A percentile compares a stretch with the other conserved stretches of the same genome.
phyloP scores from a whole-genome alignment of 2,329 filamentous ascomycete genomes.

The Diaporthe sp. region DNA sequence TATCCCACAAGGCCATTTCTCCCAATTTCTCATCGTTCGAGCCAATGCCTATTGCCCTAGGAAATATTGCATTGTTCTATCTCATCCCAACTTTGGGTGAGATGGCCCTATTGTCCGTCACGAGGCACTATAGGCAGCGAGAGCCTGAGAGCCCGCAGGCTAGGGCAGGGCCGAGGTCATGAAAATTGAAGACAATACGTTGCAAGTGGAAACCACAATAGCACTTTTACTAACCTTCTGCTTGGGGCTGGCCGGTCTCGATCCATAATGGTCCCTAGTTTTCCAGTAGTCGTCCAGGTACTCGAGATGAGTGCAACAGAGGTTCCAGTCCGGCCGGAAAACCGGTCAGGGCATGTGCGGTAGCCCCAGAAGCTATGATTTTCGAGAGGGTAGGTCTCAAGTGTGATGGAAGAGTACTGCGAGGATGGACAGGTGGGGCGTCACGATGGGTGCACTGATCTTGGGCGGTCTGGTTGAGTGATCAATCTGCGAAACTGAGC shows the following conservation, averaged over 20 bases:
- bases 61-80: conserved; percentile 3
- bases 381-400: neutral
- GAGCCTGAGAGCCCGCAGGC: neutral
- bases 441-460: neutral
- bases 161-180: neutral
- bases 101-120: neutral
- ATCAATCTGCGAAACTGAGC: neutral
- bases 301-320: conserved; percentile 10
- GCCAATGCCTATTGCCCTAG: neutral
- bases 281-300: neutral
- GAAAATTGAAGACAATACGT: neutral
- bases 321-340: neutral
- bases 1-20: neutral
- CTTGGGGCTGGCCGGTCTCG: conserved; percentile 38
- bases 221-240: conserved; percentile 38
- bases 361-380: neutral
- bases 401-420: neutral
- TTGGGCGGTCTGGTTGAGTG: neutral
- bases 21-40: too few species aligned
- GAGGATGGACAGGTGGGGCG: conserved; percentile 7
- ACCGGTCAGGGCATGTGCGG: neutral
- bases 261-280: conserved; percentile 36
- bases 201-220: neutral
- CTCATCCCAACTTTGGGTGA: conserved; percentile 25
- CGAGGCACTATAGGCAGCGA: conserved; percentile 21